A percentile compares a stretch with the other conserved stretches of the same genome.
phyloP scores from a whole-genome alignment of 2,329 filamentous ascomycete genomes.

The Fusarium sp. region DNA sequence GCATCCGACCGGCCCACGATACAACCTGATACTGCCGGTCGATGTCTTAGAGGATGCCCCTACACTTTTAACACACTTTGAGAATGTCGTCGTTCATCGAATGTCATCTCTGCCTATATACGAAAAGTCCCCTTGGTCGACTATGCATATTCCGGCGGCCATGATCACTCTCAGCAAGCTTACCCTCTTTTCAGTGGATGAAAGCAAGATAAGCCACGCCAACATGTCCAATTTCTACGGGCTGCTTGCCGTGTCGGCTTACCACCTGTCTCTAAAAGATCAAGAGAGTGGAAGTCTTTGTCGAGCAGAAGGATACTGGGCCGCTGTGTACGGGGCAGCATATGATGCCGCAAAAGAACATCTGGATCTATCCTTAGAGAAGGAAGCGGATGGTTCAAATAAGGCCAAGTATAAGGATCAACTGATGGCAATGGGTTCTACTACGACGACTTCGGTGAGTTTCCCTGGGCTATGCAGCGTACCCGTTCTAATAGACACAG shows the following conservation, averaged over 20 bases:
- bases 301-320: background rate
- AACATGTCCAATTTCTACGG: background rate
- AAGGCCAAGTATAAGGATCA: background rate
- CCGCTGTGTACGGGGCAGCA: background rate
- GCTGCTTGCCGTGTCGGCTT: background rate
- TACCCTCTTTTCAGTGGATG: background rate
- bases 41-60: background rate
- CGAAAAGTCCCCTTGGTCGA: background rate
- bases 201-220: background rate
- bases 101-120: background rate
- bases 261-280: background rate
- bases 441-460: background rate
- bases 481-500: background rate
- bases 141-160: background rate
- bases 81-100: background rate
- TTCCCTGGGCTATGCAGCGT: no score
- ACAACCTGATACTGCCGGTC: no score
- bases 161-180: background rate
- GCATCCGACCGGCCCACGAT: background rate
- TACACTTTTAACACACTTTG: background rate
- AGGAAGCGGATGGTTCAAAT: background rate
- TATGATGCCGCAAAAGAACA: background rate
- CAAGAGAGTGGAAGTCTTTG: background rate
- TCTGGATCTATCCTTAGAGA: background rate
- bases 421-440: background rate